Evolutionary conservation across 805 yeast species (phyloP), one percentile per base, ranked within the genome.

Genomic region (Yarrowia sp.): DNA sequence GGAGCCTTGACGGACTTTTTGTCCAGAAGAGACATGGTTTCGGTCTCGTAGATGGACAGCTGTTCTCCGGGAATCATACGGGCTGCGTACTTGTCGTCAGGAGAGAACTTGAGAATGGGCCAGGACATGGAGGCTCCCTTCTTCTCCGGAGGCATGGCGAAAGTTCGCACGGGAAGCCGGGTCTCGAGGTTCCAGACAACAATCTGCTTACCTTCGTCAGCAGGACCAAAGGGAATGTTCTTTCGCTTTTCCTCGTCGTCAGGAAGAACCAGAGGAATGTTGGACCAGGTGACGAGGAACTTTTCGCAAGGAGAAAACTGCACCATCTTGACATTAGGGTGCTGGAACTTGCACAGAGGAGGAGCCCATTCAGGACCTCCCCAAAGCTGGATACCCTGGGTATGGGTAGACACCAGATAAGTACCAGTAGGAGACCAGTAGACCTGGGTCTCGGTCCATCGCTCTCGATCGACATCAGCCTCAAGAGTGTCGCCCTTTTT

Each of bases 81-180:
- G 64, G 97, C 98, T 79, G 96, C 90, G 81, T 86, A 95, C 76
- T 85, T 86, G 78, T 90, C 96, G 78, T 95, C 96, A 72, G 79
- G 82, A 49, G 98, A 90, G 98, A 98, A 95, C 79, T 92, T 92
- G 76, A 95, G 87, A 72, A 93, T 84, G 56, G 99, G 99, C 99
- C 99, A 95, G 86, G 86, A 84, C 66, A 82, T 85, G 52, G 65
- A 67, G 17, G 66, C 67, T 12, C 65, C 67, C 41, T 59, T 51
- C 21, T 62, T 65, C 28, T 54, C 69, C 67, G 90, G 89, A 66
- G 93, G 90, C 72, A 93, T 81, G 32, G 97, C 96, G 83, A 95
- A 93, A 16, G 98, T 89, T 76, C 96, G 86, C 67, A 86, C 85
- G 56, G 93, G 90, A 68, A 89, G 82, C 68, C 95, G 93, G 30